phyloP scores from a whole-genome alignment of 1,139 yeast genomes.

The Meyerozyma smithsonii region DNA sequence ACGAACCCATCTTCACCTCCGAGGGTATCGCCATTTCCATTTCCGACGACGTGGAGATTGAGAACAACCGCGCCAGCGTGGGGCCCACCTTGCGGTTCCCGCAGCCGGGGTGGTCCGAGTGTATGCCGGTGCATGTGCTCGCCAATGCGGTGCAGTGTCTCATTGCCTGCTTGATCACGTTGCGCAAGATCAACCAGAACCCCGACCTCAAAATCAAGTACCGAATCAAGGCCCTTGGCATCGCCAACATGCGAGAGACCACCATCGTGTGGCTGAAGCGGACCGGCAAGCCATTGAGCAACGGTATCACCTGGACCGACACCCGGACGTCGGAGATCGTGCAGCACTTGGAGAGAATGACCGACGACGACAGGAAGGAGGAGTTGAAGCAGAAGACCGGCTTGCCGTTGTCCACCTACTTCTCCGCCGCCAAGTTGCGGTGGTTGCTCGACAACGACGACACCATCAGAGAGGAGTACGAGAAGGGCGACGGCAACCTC shows the following conservation, averaged over 20 bases:
- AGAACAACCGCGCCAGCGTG: conserved; percentile 47
- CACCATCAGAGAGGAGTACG: conserved; percentile 65
- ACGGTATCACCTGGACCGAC: conserved; percentile 96
- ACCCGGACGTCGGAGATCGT: conserved; percentile 79
- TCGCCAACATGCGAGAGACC: conserved; percentile 95
- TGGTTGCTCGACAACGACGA: conserved; percentile 86
- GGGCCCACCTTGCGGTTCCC: conserved; percentile 74
- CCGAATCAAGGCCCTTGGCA: conserved; percentile 63
- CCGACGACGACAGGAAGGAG: conserved; percentile 55
- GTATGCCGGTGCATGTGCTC: conserved; percentile 81
- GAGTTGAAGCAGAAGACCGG: conserved; percentile 69
- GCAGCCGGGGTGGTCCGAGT: conserved; percentile 90
- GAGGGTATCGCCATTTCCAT: conserved; percentile 69
- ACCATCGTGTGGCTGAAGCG: conserved; percentile 83
- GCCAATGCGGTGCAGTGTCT: conserved; percentile 79
- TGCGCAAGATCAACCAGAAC: conserved; percentile 54
- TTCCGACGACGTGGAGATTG: conserved; percentile 57
- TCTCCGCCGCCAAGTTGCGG: conserved; percentile 83
- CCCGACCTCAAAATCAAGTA: conserved; percentile 47
- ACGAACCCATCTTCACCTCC: conserved; percentile 61
- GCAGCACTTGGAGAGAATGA: conserved; percentile 53
- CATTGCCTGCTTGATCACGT: conserved; percentile 56
- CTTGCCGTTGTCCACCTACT: conserved; percentile 84
- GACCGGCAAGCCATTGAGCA: conserved; percentile 78
- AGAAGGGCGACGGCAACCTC: conserved; percentile 63